phyloP scores from a whole-genome alignment of 768 basidiomycete species.

The Holtermannia corniformis region DNA sequence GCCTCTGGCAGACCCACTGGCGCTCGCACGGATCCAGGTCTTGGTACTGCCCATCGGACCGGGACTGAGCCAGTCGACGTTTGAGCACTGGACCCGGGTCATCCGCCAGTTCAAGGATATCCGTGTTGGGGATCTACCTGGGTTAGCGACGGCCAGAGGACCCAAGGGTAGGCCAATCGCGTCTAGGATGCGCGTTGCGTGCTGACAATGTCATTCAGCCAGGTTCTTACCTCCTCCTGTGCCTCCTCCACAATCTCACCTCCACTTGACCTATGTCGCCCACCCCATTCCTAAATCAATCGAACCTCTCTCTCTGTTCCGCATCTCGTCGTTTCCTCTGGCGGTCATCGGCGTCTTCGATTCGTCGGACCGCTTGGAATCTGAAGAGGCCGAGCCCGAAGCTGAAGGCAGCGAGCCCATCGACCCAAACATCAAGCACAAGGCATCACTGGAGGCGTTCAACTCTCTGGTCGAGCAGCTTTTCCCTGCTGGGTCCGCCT shows the following conservation, averaged over 20 bases:
- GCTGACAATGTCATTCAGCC: too few relatives aligned
- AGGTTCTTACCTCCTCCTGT: constrained; percentile 72
- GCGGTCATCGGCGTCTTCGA: constrained; percentile 81
- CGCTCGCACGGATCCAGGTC: constrained; percentile 74
- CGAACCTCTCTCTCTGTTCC: constrained; percentile 59
- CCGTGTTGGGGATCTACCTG: background rate
- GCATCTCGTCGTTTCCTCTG: constrained; percentile 58
- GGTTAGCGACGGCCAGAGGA: background rate
- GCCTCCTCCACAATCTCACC: constrained; percentile 48
- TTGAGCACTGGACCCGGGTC: constrained; percentile 63
- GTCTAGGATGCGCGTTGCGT: too few relatives aligned
- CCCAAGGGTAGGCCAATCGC: too few relatives aligned
- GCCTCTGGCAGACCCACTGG: constrained; percentile 39
- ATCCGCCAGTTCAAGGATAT: constrained; percentile 59
- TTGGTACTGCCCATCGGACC: constrained; percentile 77
- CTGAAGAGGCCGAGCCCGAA: background rate
- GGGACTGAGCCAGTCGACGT: constrained; percentile 55
- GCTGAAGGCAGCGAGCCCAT: constrained; percentile 13
- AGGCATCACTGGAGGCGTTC: constrained; percentile 50
- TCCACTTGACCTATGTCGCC: constrained; percentile 69
- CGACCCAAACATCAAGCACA: constrained; percentile 12
- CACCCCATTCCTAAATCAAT: constrained; percentile 67
- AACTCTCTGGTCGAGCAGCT: constrained; percentile 55
- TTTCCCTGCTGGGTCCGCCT: constrained; percentile 58
- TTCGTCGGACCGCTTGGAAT: constrained; percentile 44